Base-by-base conservation (phyloP, 305 asterid species). In the Fraxinus latifolia region DNA sequence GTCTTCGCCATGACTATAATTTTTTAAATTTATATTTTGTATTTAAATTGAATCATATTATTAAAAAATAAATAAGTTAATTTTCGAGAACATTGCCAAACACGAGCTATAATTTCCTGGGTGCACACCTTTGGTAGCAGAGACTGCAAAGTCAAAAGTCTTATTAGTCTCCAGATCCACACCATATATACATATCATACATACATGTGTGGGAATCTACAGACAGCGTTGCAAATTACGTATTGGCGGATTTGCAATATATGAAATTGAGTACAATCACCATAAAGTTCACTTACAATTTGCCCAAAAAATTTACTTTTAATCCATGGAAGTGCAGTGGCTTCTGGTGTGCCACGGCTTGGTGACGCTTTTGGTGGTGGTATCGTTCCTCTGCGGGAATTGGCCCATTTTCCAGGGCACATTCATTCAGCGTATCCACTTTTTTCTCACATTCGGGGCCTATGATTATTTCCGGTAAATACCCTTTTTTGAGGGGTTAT, bases 391-490 rank as follows among this genome's bases (percentile, higher is more conserved):
- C 80, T 95, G 98, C 85, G 99, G 99, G 12, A 94, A 94, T 79
- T 95, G 98, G 99, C 99, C 98, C 4, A 90, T 95, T 87, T 95
- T 95, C 76, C 91, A 91, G 29, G 99, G 97, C 71, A 95, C 98
- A 82, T 90, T 93, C 87, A 87, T 95, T 80, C 91, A 93, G 84
- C 92, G 92, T 33, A 87, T 95, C 84, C 93, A 93, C 80, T 74
- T 88, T 79, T 95, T 95, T 92, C 87, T 95, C 86, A 92, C 93
- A 23, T 95, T 90, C 85, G 99, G 97, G 39, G 96, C 94, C 82
- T 95, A 86, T 82, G 97, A 94, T 58, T 92, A 92, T 88, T 81
- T 95, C 81, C 88, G 95, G 97, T 93, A 88, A 88, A 31, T 44
- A 12, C 37, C 14, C 1, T 17, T 17, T 23, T 76, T 11, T 62